Evolutionary conservation across 23 red algal species (phyloP), one percentile per base, ranked within the genome.

Genomic region (Gracilariopsis chorda): DNA sequence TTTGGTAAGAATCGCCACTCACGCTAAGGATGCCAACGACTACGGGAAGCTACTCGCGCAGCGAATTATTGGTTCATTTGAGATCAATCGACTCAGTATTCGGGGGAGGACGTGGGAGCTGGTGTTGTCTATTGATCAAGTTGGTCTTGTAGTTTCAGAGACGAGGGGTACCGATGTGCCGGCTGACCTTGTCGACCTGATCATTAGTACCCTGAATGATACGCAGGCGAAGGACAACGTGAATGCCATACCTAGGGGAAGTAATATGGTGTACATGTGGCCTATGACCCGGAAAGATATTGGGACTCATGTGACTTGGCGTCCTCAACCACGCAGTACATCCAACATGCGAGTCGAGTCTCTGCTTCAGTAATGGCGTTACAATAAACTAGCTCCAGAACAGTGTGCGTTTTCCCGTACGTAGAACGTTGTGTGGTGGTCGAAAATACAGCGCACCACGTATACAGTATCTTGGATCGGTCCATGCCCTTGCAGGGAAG

Each of bases 191-290:
- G 33, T 73, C 4, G 37, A 73, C 36, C 4, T 46, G 39, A 73
- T 73, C 67, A 27, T 73, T 20, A 46, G 47, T 12, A 73, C 67
- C 19, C 20, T 73, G 3, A 12, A 46, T 34, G 40, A 44, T 23
- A 73, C 40, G 13, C 67, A 73, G 28, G 20, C 37, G 17, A 36
- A 8, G 20, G 67, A 73, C 28, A 73, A 73, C 67, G 0, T 24
- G 1, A 19, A 73, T 4, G 37, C 67, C 36, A 12, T 46, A 27
- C 67, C 67, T 7, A 46, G 37, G 0, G 67, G 67, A 27, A 35
- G 67, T 46, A 46, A 42, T 16, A 73, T 73, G 67, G 67, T 73
- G 19, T 73, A 73, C 28, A 46, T 73, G 67, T 73, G 67, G 67
- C 67, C 67, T 27, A 46, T 73, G 13, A 73, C 67, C 32, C 62